These are phyloP conservation scores for Cucurbitaria berberidis DNA, from an alignment of 2,329 filamentous ascomycete genomes.

Conservation along the genomic window DNA sequence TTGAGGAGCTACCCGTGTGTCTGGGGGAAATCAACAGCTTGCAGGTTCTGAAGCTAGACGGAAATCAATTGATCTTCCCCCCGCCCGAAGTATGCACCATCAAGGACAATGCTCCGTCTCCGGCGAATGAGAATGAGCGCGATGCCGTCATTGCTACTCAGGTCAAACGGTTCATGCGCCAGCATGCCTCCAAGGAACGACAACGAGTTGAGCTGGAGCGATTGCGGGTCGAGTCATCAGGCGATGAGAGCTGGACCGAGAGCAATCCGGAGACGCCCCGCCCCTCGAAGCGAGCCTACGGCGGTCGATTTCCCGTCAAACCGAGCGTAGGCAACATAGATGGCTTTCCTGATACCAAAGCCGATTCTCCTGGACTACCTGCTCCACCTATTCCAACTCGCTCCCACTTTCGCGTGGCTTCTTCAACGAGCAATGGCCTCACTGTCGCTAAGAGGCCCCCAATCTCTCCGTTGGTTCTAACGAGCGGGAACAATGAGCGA, in stretches of 20 bases:
- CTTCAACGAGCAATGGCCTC: slow-evolving; percentile 67
- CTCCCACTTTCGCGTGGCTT: slow-evolving; percentile 79
- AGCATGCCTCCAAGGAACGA: slow-evolving; percentile 47
- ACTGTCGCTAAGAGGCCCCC: slow-evolving; percentile 70
- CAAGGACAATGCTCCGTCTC: slow-evolving; percentile 49
- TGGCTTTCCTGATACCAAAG: slow-evolving; percentile 53
- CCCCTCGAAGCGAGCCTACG: slow-evolving; percentile 63
- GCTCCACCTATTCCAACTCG: slow-evolving; percentile 79
- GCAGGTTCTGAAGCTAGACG: slow-evolving; percentile 86
- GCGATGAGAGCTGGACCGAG: slow-evolving; percentile 63
- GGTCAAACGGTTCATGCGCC: slow-evolving; percentile 64
- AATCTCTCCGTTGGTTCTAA: slow-evolving; percentile 72
- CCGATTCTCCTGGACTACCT: slow-evolving; percentile 33
- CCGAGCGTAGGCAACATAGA: slow-evolving; percentile 73
- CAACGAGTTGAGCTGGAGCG: slow-evolving; percentile 42
- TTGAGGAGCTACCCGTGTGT: slow-evolving; percentile 81
- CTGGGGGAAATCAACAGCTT: slow-evolving; percentile 89
- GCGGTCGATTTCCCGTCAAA: slow-evolving; percentile 67
- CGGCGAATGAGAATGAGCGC: slow-evolving; percentile 64
- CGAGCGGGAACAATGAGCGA: slow-evolving; percentile 69
- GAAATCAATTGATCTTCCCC: slow-evolving; percentile 84
- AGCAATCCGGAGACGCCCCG: slow-evolving; percentile 78
- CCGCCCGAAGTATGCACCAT: slow-evolving; percentile 56
- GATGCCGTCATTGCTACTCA: slow-evolving; percentile 66
- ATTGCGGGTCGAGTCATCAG: slow-evolving; percentile 53